Evolutionary conservation across 2,329 filamentous ascomycete species (phyloP), one percentile per base, ranked within the genome.

Genomic region (Spiromastix sp.): DNA sequence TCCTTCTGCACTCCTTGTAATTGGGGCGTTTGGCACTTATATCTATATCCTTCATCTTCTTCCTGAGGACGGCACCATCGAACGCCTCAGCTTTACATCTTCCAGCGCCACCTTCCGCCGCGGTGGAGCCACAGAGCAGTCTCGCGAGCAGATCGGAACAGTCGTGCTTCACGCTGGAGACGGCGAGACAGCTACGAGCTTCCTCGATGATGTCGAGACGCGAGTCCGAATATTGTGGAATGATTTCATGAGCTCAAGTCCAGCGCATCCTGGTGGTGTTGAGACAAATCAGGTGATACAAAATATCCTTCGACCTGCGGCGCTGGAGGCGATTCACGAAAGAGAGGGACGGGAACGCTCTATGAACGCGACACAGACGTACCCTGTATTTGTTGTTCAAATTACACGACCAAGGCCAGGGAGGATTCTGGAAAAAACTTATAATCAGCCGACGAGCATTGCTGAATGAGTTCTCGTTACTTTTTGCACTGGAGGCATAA

Each of bases 1-100:
- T 27, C 41, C 38, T 21, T 43, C 41, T 15, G 41, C 20, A 11
- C 4, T 43, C 33, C 32, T 43, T 21, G 36, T 37, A 21, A 19
- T 39, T 30, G 30, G 37, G 27, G 28, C 17, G 11, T 31, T 22
- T 26, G 30, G 30, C 17, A 12, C 6, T 20, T 11, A 3, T 2
- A 38, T 39, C 12, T 2, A 36, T 15, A 17, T 30, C 28, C 36
- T 43, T 19, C 39, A 43, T 34, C 30, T 41, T 9, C 4, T 41
- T 2, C 38, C 41, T 13, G 41, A 43, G 24, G 29, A 34, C 20
- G 41, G 42, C 13, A 26, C 30, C 16, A 31, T 42, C 21, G 42
- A 43, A 39, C 33, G 36, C 34, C 42, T 32, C 27, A 25, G 39
- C 37, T 12, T 12, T 6, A 35, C 27, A 19, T 32, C 33, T 16